Conservation (phyloP, 306 rosid genomes). For the Prunus padus region DNA sequence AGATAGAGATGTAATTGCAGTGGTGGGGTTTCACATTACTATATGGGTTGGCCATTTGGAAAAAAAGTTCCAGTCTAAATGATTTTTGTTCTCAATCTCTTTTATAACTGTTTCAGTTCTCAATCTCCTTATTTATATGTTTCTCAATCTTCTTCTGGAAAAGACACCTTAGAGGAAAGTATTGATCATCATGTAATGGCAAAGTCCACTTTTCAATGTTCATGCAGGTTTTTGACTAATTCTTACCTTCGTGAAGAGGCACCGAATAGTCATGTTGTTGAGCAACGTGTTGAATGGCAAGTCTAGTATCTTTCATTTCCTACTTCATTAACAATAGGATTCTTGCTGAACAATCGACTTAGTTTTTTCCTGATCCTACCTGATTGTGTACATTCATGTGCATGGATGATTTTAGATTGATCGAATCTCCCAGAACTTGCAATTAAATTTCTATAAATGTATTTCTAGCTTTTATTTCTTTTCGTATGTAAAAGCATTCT, state of each 20-base stretch:
- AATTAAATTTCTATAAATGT: neutral
- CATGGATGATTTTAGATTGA: neutral
- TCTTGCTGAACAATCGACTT: neutral
- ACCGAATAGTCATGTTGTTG: slow-evolving; percentile 97
- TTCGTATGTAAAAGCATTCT: neutral
- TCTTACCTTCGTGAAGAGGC: slow-evolving; percentile 97
- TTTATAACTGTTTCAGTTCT: neutral
- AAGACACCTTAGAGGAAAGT: neutral
- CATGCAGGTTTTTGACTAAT: slow-evolving; percentile 81
- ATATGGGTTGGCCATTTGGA: neutral
- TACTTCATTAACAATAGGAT: slow-evolving; percentile 10
- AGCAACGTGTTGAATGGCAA: slow-evolving; percentile 99
- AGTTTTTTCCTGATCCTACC: too few relatives aligned
- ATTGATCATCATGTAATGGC: slow-evolving; percentile 12
- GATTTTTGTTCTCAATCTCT: neutral
- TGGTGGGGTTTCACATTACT: neutral
- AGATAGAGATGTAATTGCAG: neutral
- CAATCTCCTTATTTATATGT: neutral
- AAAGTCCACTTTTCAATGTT: slow-evolving; percentile 19
- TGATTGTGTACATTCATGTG: neutral
- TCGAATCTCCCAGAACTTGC: neutral
- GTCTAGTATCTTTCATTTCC: slow-evolving; percentile 24
- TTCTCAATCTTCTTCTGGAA: neutral
- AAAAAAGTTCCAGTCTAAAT: neutral
- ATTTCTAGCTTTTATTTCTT: neutral